phyloP scores from a whole-genome alignment of 768 basidiomycete species.

The Candolleomyces eurysporus region DNA sequence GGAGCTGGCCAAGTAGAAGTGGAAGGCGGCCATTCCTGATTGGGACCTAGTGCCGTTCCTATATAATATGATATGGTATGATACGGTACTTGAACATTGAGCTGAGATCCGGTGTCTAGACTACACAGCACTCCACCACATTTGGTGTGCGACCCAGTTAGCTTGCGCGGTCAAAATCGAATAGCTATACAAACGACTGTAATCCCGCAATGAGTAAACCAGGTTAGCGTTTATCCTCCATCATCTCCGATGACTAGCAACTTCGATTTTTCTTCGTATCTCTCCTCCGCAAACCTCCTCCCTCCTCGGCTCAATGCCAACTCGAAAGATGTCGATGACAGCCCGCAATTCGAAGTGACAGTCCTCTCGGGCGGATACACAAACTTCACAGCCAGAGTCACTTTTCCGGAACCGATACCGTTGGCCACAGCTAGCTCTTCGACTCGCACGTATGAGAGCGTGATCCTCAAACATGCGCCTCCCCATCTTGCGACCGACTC shows the following conservation, averaged over 20 bases:
- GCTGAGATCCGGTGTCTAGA: too few relatives aligned
- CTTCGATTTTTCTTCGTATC: background rate
- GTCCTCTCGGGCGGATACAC: slow-evolving; percentile 19
- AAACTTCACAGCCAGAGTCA: slow-evolving; percentile 20
- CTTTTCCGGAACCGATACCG: slow-evolving; percentile 12
- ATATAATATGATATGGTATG: too few relatives aligned
- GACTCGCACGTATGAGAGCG: background rate
- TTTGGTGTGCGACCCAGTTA: too few relatives aligned
- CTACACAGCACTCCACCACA: too few relatives aligned
- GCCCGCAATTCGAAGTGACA: background rate
- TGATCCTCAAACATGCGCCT: slow-evolving; percentile 23
- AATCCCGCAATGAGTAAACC: too few relatives aligned
- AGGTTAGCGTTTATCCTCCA: too few relatives aligned
- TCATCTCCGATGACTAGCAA: background rate
- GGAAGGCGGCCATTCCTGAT: too few relatives aligned
- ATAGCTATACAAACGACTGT: background rate
- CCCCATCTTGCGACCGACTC: slow-evolving; percentile 20
- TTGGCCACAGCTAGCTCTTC: slow-evolving; percentile 1
- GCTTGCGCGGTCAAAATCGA: too few relatives aligned
- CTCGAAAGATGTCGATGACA: background rate
- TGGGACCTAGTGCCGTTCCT: too few relatives aligned
- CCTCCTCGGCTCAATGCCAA: background rate
- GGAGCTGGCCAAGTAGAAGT: too few relatives aligned
- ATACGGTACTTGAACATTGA: too few relatives aligned
- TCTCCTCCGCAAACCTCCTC: background rate